phyloP scores from a whole-genome alignment of 495 filamentous ascomycete species.

The Trichoderma orchidacearum region DNA sequence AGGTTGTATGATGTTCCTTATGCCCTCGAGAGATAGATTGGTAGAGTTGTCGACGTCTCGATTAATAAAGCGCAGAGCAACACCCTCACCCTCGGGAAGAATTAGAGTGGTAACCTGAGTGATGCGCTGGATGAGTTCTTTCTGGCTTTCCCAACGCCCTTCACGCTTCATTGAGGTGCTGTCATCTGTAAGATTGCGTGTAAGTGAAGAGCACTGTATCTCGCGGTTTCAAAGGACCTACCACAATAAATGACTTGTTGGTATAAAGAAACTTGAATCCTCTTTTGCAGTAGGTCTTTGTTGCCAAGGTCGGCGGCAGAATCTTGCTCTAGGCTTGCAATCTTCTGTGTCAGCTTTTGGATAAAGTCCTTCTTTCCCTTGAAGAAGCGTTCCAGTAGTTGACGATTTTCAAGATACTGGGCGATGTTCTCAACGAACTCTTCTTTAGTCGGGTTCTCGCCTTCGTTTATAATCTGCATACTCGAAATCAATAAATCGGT shows the following conservation, averaged over 20 bases:
- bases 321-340: too few species aligned
- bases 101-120: constrained; percentile 5
- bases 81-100: constrained; percentile 8
- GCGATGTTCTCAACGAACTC: too few species aligned
- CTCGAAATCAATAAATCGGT: too few species aligned
- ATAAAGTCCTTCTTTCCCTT: too few species aligned
- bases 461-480: too few species aligned
- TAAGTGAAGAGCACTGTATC: too few species aligned
- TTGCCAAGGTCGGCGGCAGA: too few species aligned
- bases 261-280: constrained; percentile 6
- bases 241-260: constrained; percentile 11
- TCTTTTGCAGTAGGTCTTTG: too few species aligned
- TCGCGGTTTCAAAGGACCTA: constrained; percentile 2
- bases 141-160: constrained; percentile 7
- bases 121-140: constrained; percentile 6
- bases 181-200: constrained; percentile 4
- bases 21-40: constrained; percentile 1
- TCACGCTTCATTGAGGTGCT: constrained; percentile 6
- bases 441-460: too few species aligned
- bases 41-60: not conserved
- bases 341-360: too few species aligned
- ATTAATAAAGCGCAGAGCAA: constrained; percentile 10
- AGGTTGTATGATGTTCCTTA: not conserved
- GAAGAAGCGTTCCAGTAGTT: too few species aligned
- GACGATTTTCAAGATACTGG: too few species aligned